Conservation (phyloP, 208 protist species). For the Acanthamoeba healyi region DNA sequence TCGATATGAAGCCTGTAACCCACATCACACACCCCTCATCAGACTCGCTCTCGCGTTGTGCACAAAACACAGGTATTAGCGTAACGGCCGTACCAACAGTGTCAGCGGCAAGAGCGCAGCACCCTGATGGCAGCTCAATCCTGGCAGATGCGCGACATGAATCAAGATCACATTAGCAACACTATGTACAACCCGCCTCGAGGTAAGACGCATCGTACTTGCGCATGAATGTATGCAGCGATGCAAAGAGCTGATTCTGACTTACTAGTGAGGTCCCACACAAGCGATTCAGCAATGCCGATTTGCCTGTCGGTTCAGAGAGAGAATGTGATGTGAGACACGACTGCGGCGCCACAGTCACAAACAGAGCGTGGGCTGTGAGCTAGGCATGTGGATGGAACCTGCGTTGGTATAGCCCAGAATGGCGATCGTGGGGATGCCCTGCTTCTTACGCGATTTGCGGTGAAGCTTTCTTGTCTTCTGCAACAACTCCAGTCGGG, state of each 20-base stretch:
- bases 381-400: background rate
- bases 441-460: slow-evolving; percentile 50
- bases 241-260: slow-evolving; percentile 42
- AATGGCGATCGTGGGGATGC: slow-evolving; percentile 38
- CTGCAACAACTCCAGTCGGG: slow-evolving; percentile 1
- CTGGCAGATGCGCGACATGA: background rate
- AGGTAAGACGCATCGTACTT: background rate
- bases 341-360: too few species aligned
- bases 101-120: slow-evolving; percentile 26
- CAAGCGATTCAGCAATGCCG: slow-evolving; percentile 51
- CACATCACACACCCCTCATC: too few species aligned
- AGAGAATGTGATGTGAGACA: too few species aligned
- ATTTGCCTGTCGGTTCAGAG: slow-evolving; percentile 26
- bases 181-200: background rate
- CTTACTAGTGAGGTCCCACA: slow-evolving; percentile 40
- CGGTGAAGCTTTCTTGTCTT: slow-evolving; percentile 55
- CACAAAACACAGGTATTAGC: background rate
- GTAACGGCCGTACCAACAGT: background rate
- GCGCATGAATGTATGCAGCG: slow-evolving; percentile 56
- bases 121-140: slow-evolving; percentile 12
- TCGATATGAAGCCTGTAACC: slow-evolving; percentile 41
- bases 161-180: background rate
- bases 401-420: slow-evolving; percentile 69
- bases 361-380: too few species aligned
- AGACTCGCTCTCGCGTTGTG: too few species aligned